Percentiles rank a stretch among this genome's conserved stretches.
Conservation (phyloP, 345 rosid genomes). For the Eucalyptus victrix region DNA sequence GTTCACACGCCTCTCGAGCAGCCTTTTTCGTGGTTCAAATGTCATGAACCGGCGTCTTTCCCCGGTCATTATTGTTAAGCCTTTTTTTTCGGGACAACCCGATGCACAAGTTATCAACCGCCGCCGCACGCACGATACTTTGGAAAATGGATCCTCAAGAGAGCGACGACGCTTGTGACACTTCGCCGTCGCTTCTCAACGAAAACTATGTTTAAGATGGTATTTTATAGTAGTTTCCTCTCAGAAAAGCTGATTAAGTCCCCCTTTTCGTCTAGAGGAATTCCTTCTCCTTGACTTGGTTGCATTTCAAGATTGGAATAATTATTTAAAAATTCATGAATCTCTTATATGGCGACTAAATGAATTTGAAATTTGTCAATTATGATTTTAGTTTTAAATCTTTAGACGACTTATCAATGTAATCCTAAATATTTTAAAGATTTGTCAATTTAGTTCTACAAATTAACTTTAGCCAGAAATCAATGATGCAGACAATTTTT, state of each 20-base stretch:
- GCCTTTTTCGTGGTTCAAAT: background rate
- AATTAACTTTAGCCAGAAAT: background rate
- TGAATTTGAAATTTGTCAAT: too few species aligned
- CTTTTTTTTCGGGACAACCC: background rate
- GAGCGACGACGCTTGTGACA: background rate
- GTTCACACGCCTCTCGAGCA: background rate
- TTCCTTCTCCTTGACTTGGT: background rate
- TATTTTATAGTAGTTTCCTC: background rate
- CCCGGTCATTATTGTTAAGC: too few species aligned
- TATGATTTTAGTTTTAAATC: too few species aligned
- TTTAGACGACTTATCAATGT: background rate
- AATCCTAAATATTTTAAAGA: background rate
- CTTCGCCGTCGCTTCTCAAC: background rate
- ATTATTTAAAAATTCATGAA: background rate
- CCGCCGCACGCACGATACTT: background rate
- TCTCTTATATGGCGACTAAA: background rate
- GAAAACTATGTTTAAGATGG: background rate
- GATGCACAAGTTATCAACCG: background rate
- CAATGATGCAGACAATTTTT: fast-evolving
- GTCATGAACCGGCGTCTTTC: background rate
- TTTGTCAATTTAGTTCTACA: background rate
- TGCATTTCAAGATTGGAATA: background rate
- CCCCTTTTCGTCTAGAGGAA: background rate
- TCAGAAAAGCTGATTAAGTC: background rate
- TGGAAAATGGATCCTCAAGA: background rate